phyloP scores from a whole-genome alignment of 75 land plant species.

The Pinus tabuliformis region DNA sequence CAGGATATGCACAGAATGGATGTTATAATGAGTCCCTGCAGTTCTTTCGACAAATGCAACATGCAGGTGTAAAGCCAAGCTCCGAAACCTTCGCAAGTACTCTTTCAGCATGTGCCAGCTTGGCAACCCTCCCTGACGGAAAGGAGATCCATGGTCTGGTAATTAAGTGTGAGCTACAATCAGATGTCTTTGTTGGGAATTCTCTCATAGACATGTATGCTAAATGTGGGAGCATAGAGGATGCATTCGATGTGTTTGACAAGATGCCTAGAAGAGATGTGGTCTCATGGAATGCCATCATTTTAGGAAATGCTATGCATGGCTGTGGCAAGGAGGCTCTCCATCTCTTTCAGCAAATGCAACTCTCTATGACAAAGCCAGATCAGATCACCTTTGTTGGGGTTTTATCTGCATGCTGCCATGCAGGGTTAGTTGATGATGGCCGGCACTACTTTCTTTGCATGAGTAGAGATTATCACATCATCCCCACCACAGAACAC shows the following conservation, averaged over 20 bases:
- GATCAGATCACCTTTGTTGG: slow-evolving; percentile 15
- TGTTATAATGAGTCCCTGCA: slow-evolving; percentile 12
- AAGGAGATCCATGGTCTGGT: slow-evolving; percentile 9
- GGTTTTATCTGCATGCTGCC: slow-evolving; percentile 8
- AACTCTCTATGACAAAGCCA: slow-evolving; percentile 1
- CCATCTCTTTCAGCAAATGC: slow-evolving; percentile 7
- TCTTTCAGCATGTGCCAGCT: slow-evolving; percentile 12
- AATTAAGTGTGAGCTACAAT: neutral
- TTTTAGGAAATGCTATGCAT: slow-evolving; percentile 6
- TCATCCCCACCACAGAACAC: slow-evolving; percentile 4
- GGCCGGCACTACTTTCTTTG: slow-evolving; percentile 2
- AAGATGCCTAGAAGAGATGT: neutral
- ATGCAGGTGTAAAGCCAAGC: slow-evolving; percentile 5
- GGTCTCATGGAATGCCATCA: slow-evolving; percentile 12
- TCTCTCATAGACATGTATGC: slow-evolving; percentile 19
- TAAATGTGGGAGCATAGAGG: slow-evolving; percentile 12
- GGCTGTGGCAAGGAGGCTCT: slow-evolving; percentile 11
- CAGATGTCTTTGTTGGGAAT: slow-evolving; percentile 11
- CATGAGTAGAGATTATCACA: slow-evolving; percentile 5
- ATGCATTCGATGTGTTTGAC: slow-evolving; percentile 9
- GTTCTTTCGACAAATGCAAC: slow-evolving; percentile 16
- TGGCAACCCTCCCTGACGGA: slow-evolving; percentile 12
- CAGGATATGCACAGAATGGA: slow-evolving; percentile 15
- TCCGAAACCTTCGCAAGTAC: slow-evolving; percentile 4
- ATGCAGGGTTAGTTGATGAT: slow-evolving; percentile 11